Evolutionary conservation across 1,284 basidiomycete species (phyloP).

Genomic region (Inonotus obliquus): DNA sequence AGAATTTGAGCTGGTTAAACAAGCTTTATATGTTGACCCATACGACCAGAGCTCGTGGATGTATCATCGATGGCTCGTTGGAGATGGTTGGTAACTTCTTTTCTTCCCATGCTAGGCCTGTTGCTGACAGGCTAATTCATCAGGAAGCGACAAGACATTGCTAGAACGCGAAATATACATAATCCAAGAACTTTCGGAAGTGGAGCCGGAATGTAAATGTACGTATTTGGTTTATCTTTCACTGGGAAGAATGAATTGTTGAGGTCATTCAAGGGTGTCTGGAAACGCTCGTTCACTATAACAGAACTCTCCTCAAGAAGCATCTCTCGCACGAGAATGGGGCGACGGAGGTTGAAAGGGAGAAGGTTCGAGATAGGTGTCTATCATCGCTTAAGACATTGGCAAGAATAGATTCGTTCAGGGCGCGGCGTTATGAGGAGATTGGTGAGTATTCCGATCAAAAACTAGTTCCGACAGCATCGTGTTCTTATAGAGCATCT

Average conservation of each 20-base stretch:
- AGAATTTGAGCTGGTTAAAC: conserved; percentile 91
- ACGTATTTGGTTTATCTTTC: conserved; percentile 26
- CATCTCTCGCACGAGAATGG: conserved; percentile 19
- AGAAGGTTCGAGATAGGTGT: conserved; percentile 44
- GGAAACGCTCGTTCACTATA: conserved; percentile 86
- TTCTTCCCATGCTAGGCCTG: not conserved
- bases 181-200: conserved; percentile 83
- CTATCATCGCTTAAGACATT: conserved; percentile 47
- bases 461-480: not conserved
- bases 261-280: conserved; percentile 69
- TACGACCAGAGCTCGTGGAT: conserved; percentile 97
- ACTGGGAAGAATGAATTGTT: not conserved
- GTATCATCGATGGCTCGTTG: conserved; percentile 95
- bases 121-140: not conserved
- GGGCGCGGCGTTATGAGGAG: conserved; percentile 58
- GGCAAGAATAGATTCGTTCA: conserved; percentile 51
- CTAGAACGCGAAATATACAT: conserved; percentile 75
- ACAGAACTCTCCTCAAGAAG: conserved; percentile 50
- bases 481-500: not conserved
- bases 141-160: conserved; percentile 52
- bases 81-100: conserved; percentile 45
- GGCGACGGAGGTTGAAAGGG: conserved; percentile 30
- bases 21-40: conserved; percentile 96
- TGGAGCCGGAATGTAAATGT: conserved; percentile 96
- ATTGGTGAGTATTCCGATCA: conserved; percentile 41